phyloP scores from a whole-genome alignment of 2,329 filamentous ascomycete genomes.

The Ceratocystis eucalypticola region DNA sequence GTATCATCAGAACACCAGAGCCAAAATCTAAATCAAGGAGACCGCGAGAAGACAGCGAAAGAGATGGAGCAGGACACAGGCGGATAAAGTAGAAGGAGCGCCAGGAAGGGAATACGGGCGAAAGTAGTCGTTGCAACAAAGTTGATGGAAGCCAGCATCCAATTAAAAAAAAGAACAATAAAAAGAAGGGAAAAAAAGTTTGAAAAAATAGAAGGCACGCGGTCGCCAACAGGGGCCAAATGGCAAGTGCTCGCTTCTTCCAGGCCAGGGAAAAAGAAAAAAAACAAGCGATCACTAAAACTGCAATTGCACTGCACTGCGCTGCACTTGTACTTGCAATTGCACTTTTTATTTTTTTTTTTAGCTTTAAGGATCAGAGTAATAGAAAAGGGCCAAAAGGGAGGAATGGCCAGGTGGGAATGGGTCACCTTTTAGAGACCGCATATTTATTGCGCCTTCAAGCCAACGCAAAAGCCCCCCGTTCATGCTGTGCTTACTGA shows the following conservation, averaged over 20 bases:
- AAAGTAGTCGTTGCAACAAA: conserved; percentile 11
- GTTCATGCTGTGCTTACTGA: not conserved
- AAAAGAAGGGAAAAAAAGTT: not conserved
- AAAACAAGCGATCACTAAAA: not conserved
- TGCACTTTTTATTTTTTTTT: not conserved
- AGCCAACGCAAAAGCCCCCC: not conserved
- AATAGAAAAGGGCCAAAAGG: not conserved
- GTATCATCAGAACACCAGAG: not conserved
- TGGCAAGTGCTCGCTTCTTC: not conserved
- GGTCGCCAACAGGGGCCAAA: not conserved
- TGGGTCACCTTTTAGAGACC: not conserved
- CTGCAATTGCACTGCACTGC: not conserved
- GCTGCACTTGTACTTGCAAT: too few relatives aligned
- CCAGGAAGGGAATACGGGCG: not conserved
- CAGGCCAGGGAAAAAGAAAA: not conserved
- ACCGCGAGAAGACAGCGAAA: too few relatives aligned
- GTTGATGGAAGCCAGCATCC: conserved; percentile 2
- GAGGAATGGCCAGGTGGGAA: not conserved
- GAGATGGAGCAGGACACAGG: too few relatives aligned
- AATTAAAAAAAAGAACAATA: conserved; percentile 1
- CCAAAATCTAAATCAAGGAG: too few relatives aligned
- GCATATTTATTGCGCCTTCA: not conserved
- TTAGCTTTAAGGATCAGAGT: not conserved
- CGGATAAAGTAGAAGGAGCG: conserved; percentile 7
- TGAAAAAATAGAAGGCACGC: conserved; percentile 3